Evolutionary conservation across 345 rosid genomes (phyloP).

Genomic region (Bruguiera gymnorhiza): DNA sequence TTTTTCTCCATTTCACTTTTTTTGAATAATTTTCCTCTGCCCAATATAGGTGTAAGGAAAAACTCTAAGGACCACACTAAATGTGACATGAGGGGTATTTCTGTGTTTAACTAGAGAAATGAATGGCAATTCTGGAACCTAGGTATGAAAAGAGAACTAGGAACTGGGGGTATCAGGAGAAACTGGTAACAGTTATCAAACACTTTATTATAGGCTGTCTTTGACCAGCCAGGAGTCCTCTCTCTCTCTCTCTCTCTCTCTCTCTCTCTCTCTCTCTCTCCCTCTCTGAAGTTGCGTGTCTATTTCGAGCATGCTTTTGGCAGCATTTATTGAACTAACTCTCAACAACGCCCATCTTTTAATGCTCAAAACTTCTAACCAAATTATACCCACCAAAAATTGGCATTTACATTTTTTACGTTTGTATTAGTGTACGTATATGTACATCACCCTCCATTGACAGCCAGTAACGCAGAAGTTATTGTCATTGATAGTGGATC

Average conservation of each 20-base stretch:
- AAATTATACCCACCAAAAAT: conserved; percentile 14
- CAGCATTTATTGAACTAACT: conserved; percentile 13
- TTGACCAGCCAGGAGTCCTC: background rate
- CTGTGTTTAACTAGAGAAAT: background rate
- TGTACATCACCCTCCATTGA: no score
- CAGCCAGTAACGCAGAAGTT: no score
- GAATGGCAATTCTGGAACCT: background rate
- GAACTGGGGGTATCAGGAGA: background rate
- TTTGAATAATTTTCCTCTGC: no score
- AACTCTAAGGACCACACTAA: no score
- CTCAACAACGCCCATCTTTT: background rate
- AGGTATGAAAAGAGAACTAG: background rate
- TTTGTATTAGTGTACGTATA: no score
- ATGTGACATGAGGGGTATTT: no score
- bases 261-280: background rate
- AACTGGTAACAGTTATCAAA: no score
- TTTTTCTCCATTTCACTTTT: no score
- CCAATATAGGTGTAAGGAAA: no score
- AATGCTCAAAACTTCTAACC: conserved; percentile 34
- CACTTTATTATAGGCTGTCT: background rate
- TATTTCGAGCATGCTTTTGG: background rate
- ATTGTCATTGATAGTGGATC: no score
- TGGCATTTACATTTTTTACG: background rate
- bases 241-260: background rate
- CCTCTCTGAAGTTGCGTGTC: conserved; percentile 12